A percentile compares a stretch with the other conserved stretches of the same genome.
Conservation (phyloP, 805 yeast genomes). For the Saccharomycopsis oosterbeekiorum region DNA sequence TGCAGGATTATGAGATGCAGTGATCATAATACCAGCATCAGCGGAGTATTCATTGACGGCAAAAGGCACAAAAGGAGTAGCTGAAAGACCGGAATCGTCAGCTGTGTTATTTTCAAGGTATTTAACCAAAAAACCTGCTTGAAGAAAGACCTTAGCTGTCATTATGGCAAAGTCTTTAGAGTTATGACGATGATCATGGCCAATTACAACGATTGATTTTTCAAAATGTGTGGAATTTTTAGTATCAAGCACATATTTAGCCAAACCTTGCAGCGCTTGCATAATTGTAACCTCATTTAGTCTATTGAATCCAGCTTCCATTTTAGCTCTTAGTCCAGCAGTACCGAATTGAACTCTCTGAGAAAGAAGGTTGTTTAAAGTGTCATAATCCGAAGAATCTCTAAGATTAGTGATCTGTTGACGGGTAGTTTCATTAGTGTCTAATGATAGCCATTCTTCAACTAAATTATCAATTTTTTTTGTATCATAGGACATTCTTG, state of each 20-base stretch:
- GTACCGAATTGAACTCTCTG: conserved; percentile 79
- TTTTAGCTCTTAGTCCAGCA: conserved; percentile 78
- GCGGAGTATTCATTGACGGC: conserved; percentile 56
- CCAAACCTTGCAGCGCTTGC: conserved; percentile 83
- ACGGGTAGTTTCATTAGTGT: conserved; percentile 21
- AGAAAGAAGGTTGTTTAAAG: conserved; percentile 22
- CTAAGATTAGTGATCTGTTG: conserved; percentile 8
- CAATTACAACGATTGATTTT: conserved; percentile 47
- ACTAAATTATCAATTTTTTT: conserved; percentile 23
- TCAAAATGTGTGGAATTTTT: conserved; percentile 21
- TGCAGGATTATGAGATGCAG: conserved; percentile 93
- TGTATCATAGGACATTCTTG: background rate
- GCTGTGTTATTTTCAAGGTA: conserved; percentile 29
- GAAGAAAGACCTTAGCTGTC: conserved; percentile 64
- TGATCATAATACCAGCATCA: conserved; percentile 85
- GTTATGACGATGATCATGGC: conserved; percentile 85
- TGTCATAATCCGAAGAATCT: background rate
- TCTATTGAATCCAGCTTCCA: conserved; percentile 86
- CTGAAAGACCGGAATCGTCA: conserved; percentile 31
- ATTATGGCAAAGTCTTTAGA: conserved; percentile 73
- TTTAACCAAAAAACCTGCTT: conserved; percentile 60
- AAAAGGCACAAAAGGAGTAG: conserved; percentile 92
- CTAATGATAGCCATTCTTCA: conserved; percentile 31
- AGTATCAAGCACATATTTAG: conserved; percentile 34
- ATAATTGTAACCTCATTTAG: conserved; percentile 84